A percentile compares a stretch with the other conserved stretches of the same genome.
These are phyloP conservation scores for Xylariaceae sp. DNA, from an alignment of 2,329 filamentous ascomycete species.

Conservation along the genomic window DNA sequence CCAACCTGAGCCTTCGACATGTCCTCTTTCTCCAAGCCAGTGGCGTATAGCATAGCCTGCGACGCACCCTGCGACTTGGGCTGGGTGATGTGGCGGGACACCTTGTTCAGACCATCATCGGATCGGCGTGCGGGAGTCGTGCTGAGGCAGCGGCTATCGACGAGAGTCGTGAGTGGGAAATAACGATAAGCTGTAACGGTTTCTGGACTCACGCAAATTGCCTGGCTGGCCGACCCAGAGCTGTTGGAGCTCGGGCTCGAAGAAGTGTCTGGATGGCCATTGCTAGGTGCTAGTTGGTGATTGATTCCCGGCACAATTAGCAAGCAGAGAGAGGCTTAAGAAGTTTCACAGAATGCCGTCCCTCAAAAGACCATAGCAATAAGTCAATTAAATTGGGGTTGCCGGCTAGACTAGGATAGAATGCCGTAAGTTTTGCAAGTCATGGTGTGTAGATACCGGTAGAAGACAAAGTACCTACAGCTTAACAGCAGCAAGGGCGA, in stretches of 20 bases:
- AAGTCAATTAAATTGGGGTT: constrained; percentile 1
- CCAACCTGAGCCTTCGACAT: constrained; percentile 97
- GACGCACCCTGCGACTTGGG: constrained; percentile 97
- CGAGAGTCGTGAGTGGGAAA: constrained; percentile 10
- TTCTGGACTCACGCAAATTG: constrained; percentile 27
- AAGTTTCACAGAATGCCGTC: not conserved
- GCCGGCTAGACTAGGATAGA: not conserved
- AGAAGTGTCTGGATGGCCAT: constrained; percentile 31
- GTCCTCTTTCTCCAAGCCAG: constrained; percentile 76
- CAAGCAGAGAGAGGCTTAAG: constrained; percentile 1
- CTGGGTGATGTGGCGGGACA: constrained; percentile 83
- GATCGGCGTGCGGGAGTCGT: constrained; percentile 43
- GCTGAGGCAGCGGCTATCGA: constrained; percentile 44
- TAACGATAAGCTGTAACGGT: not conserved
- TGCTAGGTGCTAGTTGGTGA: constrained; percentile 6
- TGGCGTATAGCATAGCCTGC: constrained; percentile 98
- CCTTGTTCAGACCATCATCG: constrained; percentile 67
- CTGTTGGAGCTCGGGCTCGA: constrained; percentile 28
- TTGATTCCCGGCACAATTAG: constrained; percentile 5
- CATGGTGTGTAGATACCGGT: constrained; percentile 4
- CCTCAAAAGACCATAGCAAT: constrained; percentile 8
- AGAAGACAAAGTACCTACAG: not conserved
- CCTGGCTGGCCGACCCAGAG: constrained; percentile 27
- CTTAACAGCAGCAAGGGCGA: constrained; percentile 16
- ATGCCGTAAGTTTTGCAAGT: not conserved